Conservation (phyloP, 768 basidiomycete genomes). For the Hemileccinum impolitum region DNA sequence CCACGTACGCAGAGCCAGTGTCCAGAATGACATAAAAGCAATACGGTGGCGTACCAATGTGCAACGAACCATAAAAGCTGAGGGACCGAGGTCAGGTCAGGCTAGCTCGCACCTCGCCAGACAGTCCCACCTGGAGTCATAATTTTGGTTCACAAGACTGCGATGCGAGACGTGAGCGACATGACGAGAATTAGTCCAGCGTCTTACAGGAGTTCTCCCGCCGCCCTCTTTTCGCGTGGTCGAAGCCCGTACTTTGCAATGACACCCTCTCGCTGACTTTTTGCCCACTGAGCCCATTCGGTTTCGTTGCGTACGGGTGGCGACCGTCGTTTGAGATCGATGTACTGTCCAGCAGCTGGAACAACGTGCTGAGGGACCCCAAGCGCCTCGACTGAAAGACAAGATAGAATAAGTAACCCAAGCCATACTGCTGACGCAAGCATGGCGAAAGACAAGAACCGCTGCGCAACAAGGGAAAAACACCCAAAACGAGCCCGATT, state of each 20-base stretch:
- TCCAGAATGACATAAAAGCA: constrained; percentile 50
- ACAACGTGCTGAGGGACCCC: constrained; percentile 6
- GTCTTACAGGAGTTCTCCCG: constrained; percentile 47
- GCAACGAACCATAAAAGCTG: constrained; percentile 36
- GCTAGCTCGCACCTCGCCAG: neutral
- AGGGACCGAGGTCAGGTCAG: neutral
- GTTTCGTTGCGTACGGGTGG: constrained; percentile 12
- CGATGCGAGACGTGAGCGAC: constrained; percentile 1
- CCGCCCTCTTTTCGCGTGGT: constrained; percentile 35
- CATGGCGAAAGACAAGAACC: constrained; percentile 5
- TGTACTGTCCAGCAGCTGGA: constrained; percentile 19
- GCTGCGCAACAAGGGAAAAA: neutral
- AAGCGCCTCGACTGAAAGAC: constrained; percentile 9
- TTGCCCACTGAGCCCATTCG: constrained; percentile 38
- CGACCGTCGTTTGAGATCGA: constrained; percentile 17
- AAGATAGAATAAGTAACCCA: constrained; percentile 10
- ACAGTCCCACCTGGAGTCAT: constrained; percentile 52
- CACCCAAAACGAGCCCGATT: constrained; percentile 1
- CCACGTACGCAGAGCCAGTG: constrained; percentile 41
- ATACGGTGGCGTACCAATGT: constrained; percentile 43
- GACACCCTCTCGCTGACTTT: constrained; percentile 41
- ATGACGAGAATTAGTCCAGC: neutral
- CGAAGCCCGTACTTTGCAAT: constrained; percentile 45
- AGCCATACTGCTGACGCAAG: neutral
- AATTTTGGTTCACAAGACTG: constrained; percentile 61